Conservation (phyloP, 2,329 filamentous ascomycete species). For the Apiospora marii region DNA sequence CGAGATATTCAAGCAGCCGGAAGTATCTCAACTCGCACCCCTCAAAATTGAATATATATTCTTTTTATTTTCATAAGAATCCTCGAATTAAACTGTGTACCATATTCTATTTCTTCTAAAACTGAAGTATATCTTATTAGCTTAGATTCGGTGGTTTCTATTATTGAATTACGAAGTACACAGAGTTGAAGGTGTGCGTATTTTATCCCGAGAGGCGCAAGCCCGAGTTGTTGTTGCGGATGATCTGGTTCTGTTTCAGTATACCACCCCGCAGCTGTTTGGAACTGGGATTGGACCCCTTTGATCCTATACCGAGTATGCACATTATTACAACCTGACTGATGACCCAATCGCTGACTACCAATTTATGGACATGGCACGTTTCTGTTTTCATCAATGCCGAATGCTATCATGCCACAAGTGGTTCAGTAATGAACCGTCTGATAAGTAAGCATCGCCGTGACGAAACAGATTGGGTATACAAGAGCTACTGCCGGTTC, state of each 20-base stretch:
- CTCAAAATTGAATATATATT: no score
- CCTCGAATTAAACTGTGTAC: no score
- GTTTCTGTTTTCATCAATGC: neutral
- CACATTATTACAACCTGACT: conserved; percentile 28
- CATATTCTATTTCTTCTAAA: no score
- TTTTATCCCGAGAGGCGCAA: no score
- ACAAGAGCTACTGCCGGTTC: neutral
- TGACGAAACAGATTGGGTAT: neutral
- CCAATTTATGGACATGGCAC: neutral
- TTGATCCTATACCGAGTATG: neutral
- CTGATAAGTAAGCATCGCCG: neutral
- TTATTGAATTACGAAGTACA: no score
- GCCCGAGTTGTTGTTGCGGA: neutral
- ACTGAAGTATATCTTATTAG: no score
- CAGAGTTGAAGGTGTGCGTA: no score
- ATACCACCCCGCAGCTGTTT: conserved; percentile 8
- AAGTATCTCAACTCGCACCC: neutral
- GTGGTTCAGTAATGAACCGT: neutral
- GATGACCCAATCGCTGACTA: conserved; percentile 26
- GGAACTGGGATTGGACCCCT: neutral
- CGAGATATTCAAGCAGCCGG: neutral
- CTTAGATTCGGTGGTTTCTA: no score
- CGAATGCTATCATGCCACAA: neutral
- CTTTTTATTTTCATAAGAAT: no score
- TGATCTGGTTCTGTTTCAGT: neutral